phyloP scores from a whole-genome alignment of 148 eudicot genomes.

The Diospyros kaki region DNA sequence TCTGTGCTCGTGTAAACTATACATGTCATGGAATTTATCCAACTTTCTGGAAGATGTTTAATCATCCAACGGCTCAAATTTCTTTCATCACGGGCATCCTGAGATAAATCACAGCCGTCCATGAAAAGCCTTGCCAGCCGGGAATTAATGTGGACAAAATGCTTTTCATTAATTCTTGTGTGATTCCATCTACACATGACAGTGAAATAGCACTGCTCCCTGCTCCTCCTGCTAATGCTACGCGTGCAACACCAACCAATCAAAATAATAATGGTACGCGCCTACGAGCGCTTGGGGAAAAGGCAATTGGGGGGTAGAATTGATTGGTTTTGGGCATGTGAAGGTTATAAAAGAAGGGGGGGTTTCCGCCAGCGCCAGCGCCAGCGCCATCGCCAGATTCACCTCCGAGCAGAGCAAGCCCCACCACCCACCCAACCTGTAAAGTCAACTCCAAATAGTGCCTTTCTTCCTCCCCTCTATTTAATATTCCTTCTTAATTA shows the following conservation, averaged over 20 bases:
- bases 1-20: slow-evolving; percentile 28
- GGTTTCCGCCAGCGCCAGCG: no score
- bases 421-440: neutral
- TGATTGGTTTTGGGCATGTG: no score
- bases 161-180: neutral
- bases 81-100: slow-evolving; percentile 35
- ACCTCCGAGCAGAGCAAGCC: neutral
- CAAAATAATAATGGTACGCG: no score
- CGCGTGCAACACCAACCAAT: no score
- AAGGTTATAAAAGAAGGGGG: no score
- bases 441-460: neutral
- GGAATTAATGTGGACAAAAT: neutral
- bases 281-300: no score
- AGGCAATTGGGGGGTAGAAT: no score
- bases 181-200: no score
- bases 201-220: no score
- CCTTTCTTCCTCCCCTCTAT: neutral
- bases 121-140: slow-evolving; percentile 3
- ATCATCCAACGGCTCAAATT: neutral
- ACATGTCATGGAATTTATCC: neutral
- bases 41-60: neutral
- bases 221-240: no score
- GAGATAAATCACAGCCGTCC: slow-evolving; percentile 26
- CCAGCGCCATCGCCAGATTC: neutral
- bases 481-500: neutral